phyloP scores from a whole-genome alignment of 1,284 basidiomycete species.

The Austroboletus novae-zelandiae region DNA sequence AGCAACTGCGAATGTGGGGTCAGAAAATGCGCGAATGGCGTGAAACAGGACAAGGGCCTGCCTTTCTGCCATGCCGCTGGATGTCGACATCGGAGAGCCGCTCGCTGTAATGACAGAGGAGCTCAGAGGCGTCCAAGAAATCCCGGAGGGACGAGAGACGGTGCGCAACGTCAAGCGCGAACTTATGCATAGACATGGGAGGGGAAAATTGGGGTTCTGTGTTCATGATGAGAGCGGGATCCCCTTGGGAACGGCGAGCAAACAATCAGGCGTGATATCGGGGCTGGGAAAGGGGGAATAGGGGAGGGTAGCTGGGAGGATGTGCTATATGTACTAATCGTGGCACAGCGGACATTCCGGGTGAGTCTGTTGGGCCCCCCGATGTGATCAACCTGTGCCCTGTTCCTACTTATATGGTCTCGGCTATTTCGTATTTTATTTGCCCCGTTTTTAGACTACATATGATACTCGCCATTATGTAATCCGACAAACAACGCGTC shows the following conservation, averaged over 20 bases:
- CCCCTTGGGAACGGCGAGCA: slow-evolving; percentile 17
- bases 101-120: slow-evolving; percentile 24
- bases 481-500: slow-evolving; percentile 23
- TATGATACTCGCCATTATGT: slow-evolving; percentile 20
- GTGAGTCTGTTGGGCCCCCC: slow-evolving; percentile 10
- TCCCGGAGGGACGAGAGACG: slow-evolving; percentile 32
- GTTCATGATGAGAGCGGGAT: slow-evolving; percentile 14
- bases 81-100: slow-evolving; percentile 24
- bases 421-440: slow-evolving; percentile 2
- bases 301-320: slow-evolving; percentile 10
- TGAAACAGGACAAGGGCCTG: slow-evolving; percentile 4
- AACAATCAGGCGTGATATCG: slow-evolving; percentile 11
- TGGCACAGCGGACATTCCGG: slow-evolving; percentile 24
- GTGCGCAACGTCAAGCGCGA: slow-evolving; percentile 32
- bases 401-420: slow-evolving; percentile 3
- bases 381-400: slow-evolving; percentile 17
- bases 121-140: slow-evolving; percentile 35
- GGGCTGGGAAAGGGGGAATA: slow-evolving; percentile 10
- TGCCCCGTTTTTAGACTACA: slow-evolving; percentile 2
- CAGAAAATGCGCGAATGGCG: slow-evolving; percentile 5
- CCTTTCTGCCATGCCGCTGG: slow-evolving; percentile 33
- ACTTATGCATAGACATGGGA: slow-evolving; percentile 26
- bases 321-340: slow-evolving; percentile 28
- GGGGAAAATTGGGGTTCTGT: slow-evolving; percentile 15
- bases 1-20: slow-evolving; percentile 22